These are phyloP conservation scores for Mycena venus DNA, from an alignment of 768 basidiomycete species.

Conservation along the genomic window DNA sequence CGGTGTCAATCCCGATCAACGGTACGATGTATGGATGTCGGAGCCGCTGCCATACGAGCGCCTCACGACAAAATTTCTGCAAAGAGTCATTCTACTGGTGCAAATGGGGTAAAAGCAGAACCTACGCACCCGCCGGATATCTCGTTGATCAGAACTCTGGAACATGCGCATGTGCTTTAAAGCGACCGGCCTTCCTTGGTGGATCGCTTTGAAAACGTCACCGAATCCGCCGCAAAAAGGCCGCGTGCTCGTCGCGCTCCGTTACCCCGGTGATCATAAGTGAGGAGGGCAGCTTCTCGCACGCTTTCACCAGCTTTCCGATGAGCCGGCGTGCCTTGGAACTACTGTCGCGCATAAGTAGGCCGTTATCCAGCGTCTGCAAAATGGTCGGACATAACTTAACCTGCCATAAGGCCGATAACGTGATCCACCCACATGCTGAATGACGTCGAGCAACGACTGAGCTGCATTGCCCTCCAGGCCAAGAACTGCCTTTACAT, in stretches of 20 bases:
- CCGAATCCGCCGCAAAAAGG: conserved; percentile 23
- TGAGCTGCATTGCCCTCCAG: conserved; percentile 24
- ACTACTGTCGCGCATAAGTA: neutral
- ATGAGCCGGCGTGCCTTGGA: conserved; percentile 10
- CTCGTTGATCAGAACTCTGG: conserved; percentile 5
- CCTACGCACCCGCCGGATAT: conserved; percentile 12
- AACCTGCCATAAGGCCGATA: neutral
- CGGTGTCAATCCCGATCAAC: conserved; percentile 34
- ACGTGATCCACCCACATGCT: conserved; percentile 13
- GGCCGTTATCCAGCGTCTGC: conserved; percentile 12
- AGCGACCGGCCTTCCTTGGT: conserved; percentile 19
- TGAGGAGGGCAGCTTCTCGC: conserved; percentile 22
- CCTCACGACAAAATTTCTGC: conserved; percentile 39
- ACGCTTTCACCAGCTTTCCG: conserved; percentile 11
- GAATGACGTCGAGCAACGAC: conserved; percentile 27
- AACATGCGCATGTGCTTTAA: conserved; percentile 25
- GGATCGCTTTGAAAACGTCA: conserved; percentile 17
- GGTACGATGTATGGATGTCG: conserved; percentile 35
- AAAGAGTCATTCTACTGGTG: neutral
- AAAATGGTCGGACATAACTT: neutral
- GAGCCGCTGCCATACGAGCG: too few relatives aligned
- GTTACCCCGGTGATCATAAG: conserved; percentile 21
- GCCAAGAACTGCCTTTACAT: conserved; percentile 14
- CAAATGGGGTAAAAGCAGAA: neutral
- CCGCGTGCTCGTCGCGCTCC: conserved; percentile 10